Evolutionary conservation across 2,329 filamentous ascomycete genomes (phyloP).

Genomic region (Apiospora rasikravindrae): DNA sequence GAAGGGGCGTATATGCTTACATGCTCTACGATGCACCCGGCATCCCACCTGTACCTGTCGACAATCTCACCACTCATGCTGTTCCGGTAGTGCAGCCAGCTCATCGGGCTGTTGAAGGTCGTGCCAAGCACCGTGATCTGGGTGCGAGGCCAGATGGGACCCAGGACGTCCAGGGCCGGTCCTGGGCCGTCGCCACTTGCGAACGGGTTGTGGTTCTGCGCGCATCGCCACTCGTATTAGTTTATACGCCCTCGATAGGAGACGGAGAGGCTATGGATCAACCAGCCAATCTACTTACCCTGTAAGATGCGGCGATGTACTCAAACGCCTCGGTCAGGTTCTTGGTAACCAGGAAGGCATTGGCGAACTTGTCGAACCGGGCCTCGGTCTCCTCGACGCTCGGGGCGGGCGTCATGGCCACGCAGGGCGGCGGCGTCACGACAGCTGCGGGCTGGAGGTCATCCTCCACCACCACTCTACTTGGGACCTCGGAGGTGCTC

Average conservation of each 20-base stretch:
- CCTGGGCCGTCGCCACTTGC: constrained; percentile 28
- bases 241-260: no score
- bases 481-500: background rate
- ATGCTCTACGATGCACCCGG: constrained; percentile 34
- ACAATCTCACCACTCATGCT: constrained; percentile 27
- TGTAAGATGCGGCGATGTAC: constrained; percentile 30
- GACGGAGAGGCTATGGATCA: no score
- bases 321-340: constrained; percentile 32
- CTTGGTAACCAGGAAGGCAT: constrained; percentile 31
- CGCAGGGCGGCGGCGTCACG: constrained; percentile 30
- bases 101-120: constrained; percentile 26
- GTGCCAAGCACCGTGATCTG: constrained; percentile 27
- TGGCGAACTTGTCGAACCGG: constrained; percentile 30
- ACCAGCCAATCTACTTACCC: background rate
- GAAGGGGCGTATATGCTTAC: constrained; percentile 26
- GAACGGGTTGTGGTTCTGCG: constrained; percentile 31
- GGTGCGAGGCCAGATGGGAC: constrained; percentile 25
- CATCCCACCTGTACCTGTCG: constrained; percentile 31
- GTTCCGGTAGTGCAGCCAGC: constrained; percentile 29
- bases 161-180: constrained; percentile 28
- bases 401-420: constrained; percentile 28
- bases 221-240: background rate
- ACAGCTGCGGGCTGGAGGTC: constrained; percentile 14
- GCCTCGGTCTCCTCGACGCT: constrained; percentile 27
- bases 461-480: background rate